A percentile compares a stretch with the other conserved stretches of the same genome.
Conservation (phyloP, 2,329 filamentous ascomycete species). For the Camptophora hylomeconis region DNA sequence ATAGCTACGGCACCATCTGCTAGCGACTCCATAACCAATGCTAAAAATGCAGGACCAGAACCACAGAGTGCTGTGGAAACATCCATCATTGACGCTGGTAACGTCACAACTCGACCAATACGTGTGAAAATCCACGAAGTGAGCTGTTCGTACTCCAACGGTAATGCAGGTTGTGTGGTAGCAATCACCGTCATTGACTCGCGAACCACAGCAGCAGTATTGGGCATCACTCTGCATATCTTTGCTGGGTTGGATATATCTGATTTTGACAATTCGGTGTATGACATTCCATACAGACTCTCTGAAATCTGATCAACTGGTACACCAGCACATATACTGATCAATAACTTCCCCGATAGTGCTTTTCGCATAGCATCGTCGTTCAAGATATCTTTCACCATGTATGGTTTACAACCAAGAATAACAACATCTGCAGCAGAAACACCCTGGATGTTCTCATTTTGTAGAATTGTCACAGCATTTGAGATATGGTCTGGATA, state of each 20-base stretch:
- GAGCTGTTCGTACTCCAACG: constrained; percentile 28
- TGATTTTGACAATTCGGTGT: constrained; percentile 32
- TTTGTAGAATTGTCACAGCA: constrained; percentile 53
- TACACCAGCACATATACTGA: constrained; percentile 70
- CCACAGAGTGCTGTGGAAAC: constrained; percentile 25
- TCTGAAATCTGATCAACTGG: constrained; percentile 54
- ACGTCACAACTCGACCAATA: constrained; percentile 23
- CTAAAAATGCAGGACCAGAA: constrained; percentile 49
- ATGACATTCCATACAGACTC: constrained; percentile 30
- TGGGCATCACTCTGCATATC: constrained; percentile 71
- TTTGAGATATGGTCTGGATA: constrained; percentile 34
- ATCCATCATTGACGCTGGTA: constrained; percentile 17
- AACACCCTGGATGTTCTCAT: constrained; percentile 57
- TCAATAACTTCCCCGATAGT: constrained; percentile 64
- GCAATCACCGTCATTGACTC: constrained; percentile 76
- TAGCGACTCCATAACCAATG: constrained; percentile 45
- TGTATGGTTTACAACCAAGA: constrained; percentile 69
- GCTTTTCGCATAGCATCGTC: constrained; percentile 53
- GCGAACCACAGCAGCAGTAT: constrained; percentile 65
- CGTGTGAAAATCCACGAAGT: constrained; percentile 46
- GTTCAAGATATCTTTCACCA: constrained; percentile 52
- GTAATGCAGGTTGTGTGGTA: constrained; percentile 36
- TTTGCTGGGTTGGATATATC: constrained; percentile 23
- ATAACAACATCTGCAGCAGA: constrained; percentile 59
- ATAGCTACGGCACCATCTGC: constrained; percentile 51